Evolutionary conservation across 345 rosid genomes (phyloP).

Genomic region (Geranium brycei): DNA sequence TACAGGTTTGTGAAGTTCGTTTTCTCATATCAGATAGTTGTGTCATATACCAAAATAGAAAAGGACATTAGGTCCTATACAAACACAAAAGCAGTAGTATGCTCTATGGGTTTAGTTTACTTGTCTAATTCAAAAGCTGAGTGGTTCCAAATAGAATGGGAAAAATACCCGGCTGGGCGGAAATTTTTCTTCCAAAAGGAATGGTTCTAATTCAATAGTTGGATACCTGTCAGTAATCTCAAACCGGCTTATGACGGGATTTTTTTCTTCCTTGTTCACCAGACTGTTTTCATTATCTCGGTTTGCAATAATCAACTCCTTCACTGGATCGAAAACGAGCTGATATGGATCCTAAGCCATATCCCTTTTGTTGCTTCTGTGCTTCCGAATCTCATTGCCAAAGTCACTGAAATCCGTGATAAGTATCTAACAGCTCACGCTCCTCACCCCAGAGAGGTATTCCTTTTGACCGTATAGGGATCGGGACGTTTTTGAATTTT

Average conservation of each 20-base stretch:
- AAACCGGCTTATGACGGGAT: background rate
- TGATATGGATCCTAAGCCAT: constrained; percentile 66
- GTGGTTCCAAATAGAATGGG: too few relatives aligned
- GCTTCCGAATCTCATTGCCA: constrained; percentile 42
- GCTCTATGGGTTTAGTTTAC: too few relatives aligned
- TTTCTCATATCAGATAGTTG: background rate
- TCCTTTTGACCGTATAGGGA: background rate
- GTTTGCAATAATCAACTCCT: constrained; percentile 92
- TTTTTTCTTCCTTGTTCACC: constrained; percentile 11
- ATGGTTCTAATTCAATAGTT: too few relatives aligned
- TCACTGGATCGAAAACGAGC: constrained; percentile 86
- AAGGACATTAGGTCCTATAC: too few relatives aligned
- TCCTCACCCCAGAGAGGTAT: constrained; percentile 28
- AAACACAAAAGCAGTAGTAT: too few relatives aligned
- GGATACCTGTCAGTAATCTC: background rate
- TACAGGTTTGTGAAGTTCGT: constrained; percentile 45
- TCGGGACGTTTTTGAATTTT: background rate
- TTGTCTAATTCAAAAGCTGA: too few relatives aligned
- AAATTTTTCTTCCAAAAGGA: too few relatives aligned
- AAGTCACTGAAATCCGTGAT: constrained; percentile 50
- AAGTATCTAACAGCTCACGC: constrained; percentile 44
- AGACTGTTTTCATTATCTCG: constrained; percentile 82
- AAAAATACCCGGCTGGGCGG: too few relatives aligned
- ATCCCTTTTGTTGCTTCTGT: constrained; percentile 59
- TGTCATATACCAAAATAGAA: too few relatives aligned